Conservation (phyloP, 2,329 filamentous ascomycete species). For the Volutella citrinella region DNA sequence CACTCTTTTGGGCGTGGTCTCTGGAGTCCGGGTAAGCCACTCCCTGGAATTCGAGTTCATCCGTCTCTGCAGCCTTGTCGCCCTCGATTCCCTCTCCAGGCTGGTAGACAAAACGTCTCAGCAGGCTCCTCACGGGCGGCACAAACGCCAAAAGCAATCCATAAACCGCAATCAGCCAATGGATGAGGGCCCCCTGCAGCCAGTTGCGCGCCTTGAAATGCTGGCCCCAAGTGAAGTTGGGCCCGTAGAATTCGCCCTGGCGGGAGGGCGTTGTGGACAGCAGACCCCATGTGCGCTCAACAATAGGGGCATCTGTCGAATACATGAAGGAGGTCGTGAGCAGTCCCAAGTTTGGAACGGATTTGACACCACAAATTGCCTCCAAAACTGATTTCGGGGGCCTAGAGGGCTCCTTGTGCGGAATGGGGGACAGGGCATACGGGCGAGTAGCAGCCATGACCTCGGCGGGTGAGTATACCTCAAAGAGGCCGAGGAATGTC, state of each 20-base stretch:
- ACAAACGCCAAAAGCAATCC: constrained; percentile 42
- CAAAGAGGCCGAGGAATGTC: constrained; percentile 60
- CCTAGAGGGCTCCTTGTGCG: constrained; percentile 35
- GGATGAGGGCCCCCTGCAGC: constrained; percentile 47
- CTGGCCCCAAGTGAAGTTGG: constrained; percentile 58
- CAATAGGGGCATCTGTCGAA: constrained; percentile 49
- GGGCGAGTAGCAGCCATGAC: constrained; percentile 45
- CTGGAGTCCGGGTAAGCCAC: constrained; percentile 60
- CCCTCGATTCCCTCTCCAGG: constrained; percentile 54
- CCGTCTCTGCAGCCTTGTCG: constrained; percentile 53
- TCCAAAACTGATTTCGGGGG: constrained; percentile 35
- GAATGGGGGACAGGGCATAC: constrained; percentile 56
- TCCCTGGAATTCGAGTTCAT: constrained; percentile 62
- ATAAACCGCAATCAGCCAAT: constrained; percentile 46
- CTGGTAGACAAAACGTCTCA: constrained; percentile 43
- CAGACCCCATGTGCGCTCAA: constrained; percentile 64
- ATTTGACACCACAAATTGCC: constrained; percentile 47
- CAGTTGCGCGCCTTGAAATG: constrained; percentile 49
- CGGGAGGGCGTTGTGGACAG: constrained; percentile 43
- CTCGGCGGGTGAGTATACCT: constrained; percentile 48
- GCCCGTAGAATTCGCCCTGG: constrained; percentile 52
- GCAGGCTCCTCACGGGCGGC: constrained; percentile 43
- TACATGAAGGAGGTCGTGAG: constrained; percentile 51
- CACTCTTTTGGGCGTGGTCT: constrained; percentile 42
- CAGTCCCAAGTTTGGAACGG: constrained; percentile 51